These are phyloP conservation scores for Albatrellus ellisii DNA, from an alignment of 768 basidiomycete genomes.

Conservation along the genomic window DNA sequence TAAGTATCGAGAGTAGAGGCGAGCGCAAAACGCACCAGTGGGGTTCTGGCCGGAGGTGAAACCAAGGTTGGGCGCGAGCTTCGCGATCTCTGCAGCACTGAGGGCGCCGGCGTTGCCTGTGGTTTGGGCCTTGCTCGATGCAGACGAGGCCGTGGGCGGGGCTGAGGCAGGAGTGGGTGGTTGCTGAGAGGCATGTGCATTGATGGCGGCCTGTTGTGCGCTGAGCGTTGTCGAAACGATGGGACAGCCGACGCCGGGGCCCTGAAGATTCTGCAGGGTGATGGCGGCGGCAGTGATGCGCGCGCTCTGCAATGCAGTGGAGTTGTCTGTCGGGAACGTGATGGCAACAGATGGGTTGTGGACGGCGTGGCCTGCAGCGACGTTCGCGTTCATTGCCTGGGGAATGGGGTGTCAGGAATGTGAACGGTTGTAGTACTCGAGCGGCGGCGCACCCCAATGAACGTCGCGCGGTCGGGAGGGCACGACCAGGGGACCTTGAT, in stretches of 20 bases:
- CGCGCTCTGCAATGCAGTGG: constrained; percentile 9
- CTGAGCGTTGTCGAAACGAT: constrained; percentile 15
- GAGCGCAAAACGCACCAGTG: constrained; percentile 6
- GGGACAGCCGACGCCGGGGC: constrained; percentile 17
- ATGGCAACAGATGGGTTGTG: constrained; percentile 17
- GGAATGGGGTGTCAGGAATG: too few relatives aligned
- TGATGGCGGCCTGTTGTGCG: constrained; percentile 7
- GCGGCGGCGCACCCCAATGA: not conserved
- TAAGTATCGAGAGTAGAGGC: too few relatives aligned
- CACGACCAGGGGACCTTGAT: constrained; percentile 26
- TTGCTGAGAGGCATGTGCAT: not conserved
- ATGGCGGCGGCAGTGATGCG: constrained; percentile 16
- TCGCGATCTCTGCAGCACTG: constrained; percentile 1
- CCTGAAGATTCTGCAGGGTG: constrained; percentile 19
- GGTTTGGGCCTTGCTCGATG: not conserved
- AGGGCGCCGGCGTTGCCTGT: not conserved
- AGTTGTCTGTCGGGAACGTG: constrained; percentile 16
- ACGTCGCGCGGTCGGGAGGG: constrained; percentile 17
- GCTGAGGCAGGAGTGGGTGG: not conserved
- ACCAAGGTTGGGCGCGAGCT: constrained; percentile 16
- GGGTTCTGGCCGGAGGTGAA: constrained; percentile 16
- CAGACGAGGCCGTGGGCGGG: not conserved
- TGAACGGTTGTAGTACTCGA: too few relatives aligned
- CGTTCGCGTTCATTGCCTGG: constrained; percentile 18
- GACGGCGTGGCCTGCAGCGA: constrained; percentile 14